phyloP scores from a whole-genome alignment of 1,139 yeast species.

The Candida sanyaensis region DNA sequence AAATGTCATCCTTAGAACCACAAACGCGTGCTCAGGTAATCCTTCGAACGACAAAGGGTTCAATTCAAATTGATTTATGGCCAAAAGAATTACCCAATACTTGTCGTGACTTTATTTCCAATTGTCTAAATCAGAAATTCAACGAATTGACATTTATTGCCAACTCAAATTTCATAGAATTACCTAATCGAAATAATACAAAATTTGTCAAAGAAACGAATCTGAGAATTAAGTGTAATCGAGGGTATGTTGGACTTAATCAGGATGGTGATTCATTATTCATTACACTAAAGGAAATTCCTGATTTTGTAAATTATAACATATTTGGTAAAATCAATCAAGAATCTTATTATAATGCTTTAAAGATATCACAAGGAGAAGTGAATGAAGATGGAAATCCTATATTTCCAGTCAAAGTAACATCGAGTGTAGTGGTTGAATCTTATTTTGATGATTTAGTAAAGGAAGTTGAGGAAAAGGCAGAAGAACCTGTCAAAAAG shows the following conservation, averaged over 20 bases:
- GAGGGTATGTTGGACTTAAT: slow-evolving; percentile 46
- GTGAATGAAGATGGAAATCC: slow-evolving; percentile 45
- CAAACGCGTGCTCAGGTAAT: slow-evolving; percentile 61
- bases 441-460: slow-evolving; percentile 54
- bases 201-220: slow-evolving; percentile 53
- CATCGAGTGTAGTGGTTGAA: slow-evolving; percentile 39
- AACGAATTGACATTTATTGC: slow-evolving; percentile 44
- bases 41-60: slow-evolving; percentile 61
- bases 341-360: slow-evolving; percentile 56
- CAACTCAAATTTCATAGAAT: slow-evolving; percentile 19
- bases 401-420: slow-evolving; percentile 52
- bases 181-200: slow-evolving; percentile 22
- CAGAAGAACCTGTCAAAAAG: slow-evolving; percentile 15
- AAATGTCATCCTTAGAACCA: slow-evolving; percentile 43
- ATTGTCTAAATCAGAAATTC: slow-evolving; percentile 46
- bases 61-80: slow-evolving; percentile 64
- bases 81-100: slow-evolving; percentile 68
- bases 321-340: slow-evolving; percentile 64
- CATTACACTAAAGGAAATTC: slow-evolving; percentile 5
- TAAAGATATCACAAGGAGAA: slow-evolving; percentile 55
- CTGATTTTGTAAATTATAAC: slow-evolving; percentile 25
- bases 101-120: slow-evolving; percentile 48
- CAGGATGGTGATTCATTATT: slow-evolving; percentile 8
- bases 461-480: slow-evolving; percentile 8
- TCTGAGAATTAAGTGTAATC: slow-evolving; percentile 50